Evolutionary conservation across 2,329 filamentous ascomycete species (phyloP), one percentile per base, ranked within the genome.

Genomic region (Fusarium sp.): DNA sequence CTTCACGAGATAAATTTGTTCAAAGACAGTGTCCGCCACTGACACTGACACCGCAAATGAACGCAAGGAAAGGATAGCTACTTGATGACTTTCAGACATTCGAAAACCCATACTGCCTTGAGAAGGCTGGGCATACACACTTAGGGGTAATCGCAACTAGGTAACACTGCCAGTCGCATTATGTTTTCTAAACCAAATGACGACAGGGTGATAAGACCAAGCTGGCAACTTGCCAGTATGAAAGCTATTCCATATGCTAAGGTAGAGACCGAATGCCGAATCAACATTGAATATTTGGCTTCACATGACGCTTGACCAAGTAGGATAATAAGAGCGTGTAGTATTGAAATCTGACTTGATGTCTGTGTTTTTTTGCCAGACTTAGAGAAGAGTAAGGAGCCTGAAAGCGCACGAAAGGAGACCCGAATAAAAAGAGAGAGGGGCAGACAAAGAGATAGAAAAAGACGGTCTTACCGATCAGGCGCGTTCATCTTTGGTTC

Each of bases 401-500:
- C 17, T 47, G 41, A 38, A 34, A 47, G n/a, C 30, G 36, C 45
- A 62, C 32, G 28, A 58, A 14, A 18, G 38, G 11, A 55, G 24
- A 14, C 20, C 51, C 12, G 24, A 41, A 18, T n/a, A 55, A 28
- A 28, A n/a, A 26, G 34, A 28, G 24, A n/a, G 20, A 39, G 45
- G 20, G 4, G 32, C 30, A 50, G 41, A 36, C 24, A 36, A 62
- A 47, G 18, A 54, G 26, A 42, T 38, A 54, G 28, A 50, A 41
- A 52, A 55, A 22, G 58, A 20, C 20, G 12, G 44, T 82, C 87
- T 81, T 74, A 89, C 87, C 87, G 83, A 78, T 89, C 87, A 24
- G 87, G 87, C 18, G 87, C 87, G 82, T 89, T 89, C 87, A 89
- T 89, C 34, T 75, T 85, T 14, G 45, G 24, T 47, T 63, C 30